Conservation (phyloP, 768 basidiomycete species). For the Austroboletus festivus region DNA sequence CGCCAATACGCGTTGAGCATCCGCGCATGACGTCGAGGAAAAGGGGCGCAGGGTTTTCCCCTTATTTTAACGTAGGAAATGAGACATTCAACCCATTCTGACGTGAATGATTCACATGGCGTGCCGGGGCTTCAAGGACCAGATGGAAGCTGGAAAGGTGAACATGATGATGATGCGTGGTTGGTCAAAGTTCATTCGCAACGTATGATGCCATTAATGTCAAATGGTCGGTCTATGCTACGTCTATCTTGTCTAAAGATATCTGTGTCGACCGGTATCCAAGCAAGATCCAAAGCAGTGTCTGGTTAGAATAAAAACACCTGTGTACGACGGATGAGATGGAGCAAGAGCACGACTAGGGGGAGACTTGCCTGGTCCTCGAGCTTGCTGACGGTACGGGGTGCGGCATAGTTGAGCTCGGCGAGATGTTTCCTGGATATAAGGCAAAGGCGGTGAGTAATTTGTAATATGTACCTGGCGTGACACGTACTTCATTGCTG, state of each 20-base stretch:
- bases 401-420: slow-evolving; percentile 82
- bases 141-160: slow-evolving; percentile 37
- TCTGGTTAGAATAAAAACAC: slow-evolving; percentile 39
- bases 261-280: slow-evolving; percentile 4
- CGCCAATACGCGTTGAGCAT: neutral
- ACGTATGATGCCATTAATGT: too few species aligned
- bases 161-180: slow-evolving; percentile 27
- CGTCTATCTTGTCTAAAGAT: neutral
- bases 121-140: slow-evolving; percentile 40
- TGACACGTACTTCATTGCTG: slow-evolving; percentile 70
- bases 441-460: slow-evolving; percentile 3
- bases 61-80: slow-evolving; percentile 32
- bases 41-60: slow-evolving; percentile 45
- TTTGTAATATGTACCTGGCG: neutral
- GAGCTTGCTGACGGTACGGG: slow-evolving; percentile 89
- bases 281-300: neutral
- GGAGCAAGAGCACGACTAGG: neutral
- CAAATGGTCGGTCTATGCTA: too few species aligned
- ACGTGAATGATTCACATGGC: slow-evolving; percentile 34
- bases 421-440: slow-evolving; percentile 76
- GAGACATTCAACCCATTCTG: too few species aligned
- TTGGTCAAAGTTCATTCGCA: too few species aligned
- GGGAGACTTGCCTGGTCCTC: slow-evolving; percentile 66
- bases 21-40: slow-evolving; percentile 40
- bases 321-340: slow-evolving; percentile 24